Evolutionary conservation across 2,329 filamentous ascomycete species (phyloP), one percentile per base, ranked within the genome.

Genomic region (Parastagonospora avenae): DNA sequence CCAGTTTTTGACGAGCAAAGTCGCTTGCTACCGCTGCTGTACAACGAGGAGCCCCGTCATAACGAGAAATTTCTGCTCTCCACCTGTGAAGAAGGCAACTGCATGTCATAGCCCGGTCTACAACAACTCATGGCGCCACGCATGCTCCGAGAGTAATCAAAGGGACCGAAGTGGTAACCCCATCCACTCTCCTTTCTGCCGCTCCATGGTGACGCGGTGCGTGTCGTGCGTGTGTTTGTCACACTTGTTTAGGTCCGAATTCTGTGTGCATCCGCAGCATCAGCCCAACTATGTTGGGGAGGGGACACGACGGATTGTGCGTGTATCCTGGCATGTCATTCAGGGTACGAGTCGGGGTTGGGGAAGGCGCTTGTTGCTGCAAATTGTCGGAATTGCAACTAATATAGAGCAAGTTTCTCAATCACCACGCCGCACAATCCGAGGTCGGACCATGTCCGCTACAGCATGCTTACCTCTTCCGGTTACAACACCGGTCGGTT

Each of bases 401-500:
- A 63, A 59, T 62, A 64, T 62, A 61, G 54, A 62, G 51, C 50
- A 54, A 47, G 52, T 55, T 59, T 52, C 45, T 52, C 61, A 48
- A 52, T 48, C 47, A 57, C 24, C 27, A 40, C 43, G 27, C 36
- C 40, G 36, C 40, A 16, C 8, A 32, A 6, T 37, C 63, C 62
- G 62, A 64, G 57, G 54, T 60, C 56, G 60, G 62, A 48, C 60
- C 57, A 55, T 40, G 38, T 52, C 40, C 39, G 42, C 42, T 52
- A 58, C 58, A 57, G 55, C 48, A 52, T 59, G 60, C 62, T 63
- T 66, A 59, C 64, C 50, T 33, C 38, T 57, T 63, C 27, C 44
- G 58, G 62, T 61, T 63, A 65, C 59, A 64, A 46, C 50, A 57
- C 59, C 63, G 57, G 48, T 50, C 50, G 52, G 55, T 50, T 46